Percentiles rank a stretch among this genome's conserved stretches.
phyloP scores from a whole-genome alignment of 176 grass and related monocot genomes.

The Pharus latifolius region DNA sequence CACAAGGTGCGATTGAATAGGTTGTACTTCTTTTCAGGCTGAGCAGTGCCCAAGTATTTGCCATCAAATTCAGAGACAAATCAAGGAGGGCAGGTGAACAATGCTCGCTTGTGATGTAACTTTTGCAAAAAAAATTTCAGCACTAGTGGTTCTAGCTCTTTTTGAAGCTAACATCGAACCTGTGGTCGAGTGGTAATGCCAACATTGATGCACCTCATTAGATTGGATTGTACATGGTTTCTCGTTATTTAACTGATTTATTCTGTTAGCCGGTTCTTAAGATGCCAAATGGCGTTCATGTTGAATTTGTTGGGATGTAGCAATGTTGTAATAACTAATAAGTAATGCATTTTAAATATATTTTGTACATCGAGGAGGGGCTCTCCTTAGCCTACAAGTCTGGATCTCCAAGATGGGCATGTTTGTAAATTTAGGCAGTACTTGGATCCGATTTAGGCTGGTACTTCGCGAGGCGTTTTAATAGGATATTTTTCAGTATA shows the following conservation, averaged over 20 bases:
- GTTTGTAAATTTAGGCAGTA: too few species aligned
- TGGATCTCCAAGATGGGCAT: too few species aligned
- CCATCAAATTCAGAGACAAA: neutral
- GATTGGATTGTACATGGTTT: conserved; percentile 22
- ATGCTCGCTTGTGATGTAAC: neutral
- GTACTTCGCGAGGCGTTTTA: too few species aligned
- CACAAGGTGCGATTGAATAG: neutral
- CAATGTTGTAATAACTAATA: conserved; percentile 2
- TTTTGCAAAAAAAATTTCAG: conserved; percentile 3
- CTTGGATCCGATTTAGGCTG: too few species aligned
- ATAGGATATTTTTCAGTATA: too few species aligned
- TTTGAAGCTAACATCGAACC: neutral
- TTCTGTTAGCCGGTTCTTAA: neutral
- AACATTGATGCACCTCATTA: neutral
- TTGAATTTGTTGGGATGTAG: conserved; percentile 13
- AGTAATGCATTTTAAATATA: neutral
- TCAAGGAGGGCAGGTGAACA: conserved; percentile 7
- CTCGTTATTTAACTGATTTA: conserved; percentile 5
- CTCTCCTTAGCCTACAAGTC: too few species aligned
- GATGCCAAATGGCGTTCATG: neutral
- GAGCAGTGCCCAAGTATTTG: neutral
- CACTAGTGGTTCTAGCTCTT: neutral
- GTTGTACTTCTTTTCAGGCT: neutral
- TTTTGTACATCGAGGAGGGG: neutral
- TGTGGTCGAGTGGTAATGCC: neutral